A percentile compares a stretch with the other conserved stretches of the same genome.
These are phyloP conservation scores for Geranium rotundifolium DNA, from an alignment of 345 rosid genomes.

Conservation along the genomic window DNA sequence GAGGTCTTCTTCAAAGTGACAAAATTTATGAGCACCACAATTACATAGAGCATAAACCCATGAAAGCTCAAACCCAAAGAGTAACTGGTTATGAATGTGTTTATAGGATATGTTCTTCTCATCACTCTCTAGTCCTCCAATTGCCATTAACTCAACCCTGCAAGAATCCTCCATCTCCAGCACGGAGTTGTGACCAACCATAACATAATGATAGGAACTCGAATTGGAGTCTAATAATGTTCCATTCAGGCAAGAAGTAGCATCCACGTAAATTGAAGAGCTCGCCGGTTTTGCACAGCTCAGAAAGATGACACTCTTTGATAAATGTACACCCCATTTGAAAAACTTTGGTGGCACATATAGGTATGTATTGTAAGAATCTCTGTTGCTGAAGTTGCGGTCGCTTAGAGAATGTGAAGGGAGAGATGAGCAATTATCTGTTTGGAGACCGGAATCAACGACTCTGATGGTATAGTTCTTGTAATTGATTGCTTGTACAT, in stretches of 20 bases:
- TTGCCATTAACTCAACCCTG: slow-evolving; percentile 1
- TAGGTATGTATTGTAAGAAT: too few species aligned
- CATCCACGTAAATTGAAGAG: slow-evolving; percentile 2
- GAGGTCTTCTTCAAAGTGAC: neutral
- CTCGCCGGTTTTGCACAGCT: slow-evolving; percentile 5
- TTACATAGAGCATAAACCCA: neutral
- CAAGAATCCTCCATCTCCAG: slow-evolving; percentile 5
- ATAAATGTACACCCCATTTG: too few species aligned
- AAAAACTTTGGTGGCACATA: too few species aligned
- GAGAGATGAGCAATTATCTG: slow-evolving; percentile 3
- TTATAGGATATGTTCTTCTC: neutral
- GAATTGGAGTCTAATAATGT: neutral
- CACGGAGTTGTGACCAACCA: neutral
- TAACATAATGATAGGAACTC: slow-evolving; percentile 5
- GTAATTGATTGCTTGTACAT: slow-evolving; percentile 11
- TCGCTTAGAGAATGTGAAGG: neutral
- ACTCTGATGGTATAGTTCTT: slow-evolving; percentile 2
- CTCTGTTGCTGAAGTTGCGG: neutral
- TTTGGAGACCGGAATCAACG: slow-evolving; percentile 2
- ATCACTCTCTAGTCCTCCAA: neutral
- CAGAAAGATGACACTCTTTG: neutral
- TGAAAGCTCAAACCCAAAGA: slow-evolving; percentile 5
- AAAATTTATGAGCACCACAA: too few species aligned
- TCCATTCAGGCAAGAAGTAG: neutral
- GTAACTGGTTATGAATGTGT: slow-evolving; percentile 4